These are phyloP conservation scores for Calonectria pseudoreteaudii DNA, from an alignment of 2,329 filamentous ascomycete species.

Conservation along the genomic window DNA sequence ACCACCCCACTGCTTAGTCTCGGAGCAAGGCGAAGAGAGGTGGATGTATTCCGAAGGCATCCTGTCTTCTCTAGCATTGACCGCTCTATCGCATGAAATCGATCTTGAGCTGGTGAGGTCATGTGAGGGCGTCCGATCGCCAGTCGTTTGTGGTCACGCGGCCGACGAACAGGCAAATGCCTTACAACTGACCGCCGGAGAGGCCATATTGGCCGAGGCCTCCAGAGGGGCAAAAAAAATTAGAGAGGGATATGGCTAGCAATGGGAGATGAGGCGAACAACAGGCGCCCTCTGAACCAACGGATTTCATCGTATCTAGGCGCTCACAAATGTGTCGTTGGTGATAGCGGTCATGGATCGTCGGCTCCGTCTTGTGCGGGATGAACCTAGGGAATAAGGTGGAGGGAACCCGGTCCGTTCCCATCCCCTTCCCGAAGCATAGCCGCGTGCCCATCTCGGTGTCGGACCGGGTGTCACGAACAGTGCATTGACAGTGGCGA, in stretches of 20 bases:
- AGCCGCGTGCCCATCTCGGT: slow-evolving; percentile 20
- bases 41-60: slow-evolving; percentile 26
- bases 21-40: slow-evolving; percentile 29
- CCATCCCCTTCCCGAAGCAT: slow-evolving; percentile 38
- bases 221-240: slow-evolving; percentile 34
- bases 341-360: slow-evolving; percentile 23
- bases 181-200: slow-evolving; percentile 37
- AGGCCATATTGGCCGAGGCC: slow-evolving; percentile 33
- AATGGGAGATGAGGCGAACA: slow-evolving; percentile 33
- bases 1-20: slow-evolving; percentile 24
- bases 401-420: slow-evolving; percentile 43
- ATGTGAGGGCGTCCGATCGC: slow-evolving; percentile 37
- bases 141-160: slow-evolving; percentile 37
- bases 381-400: slow-evolving; percentile 22
- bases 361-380: slow-evolving; percentile 7
- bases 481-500: slow-evolving; percentile 28
- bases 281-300: slow-evolving; percentile 29
- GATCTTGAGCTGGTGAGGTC: slow-evolving; percentile 31
- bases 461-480: slow-evolving; percentile 20
- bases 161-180: slow-evolving; percentile 25
- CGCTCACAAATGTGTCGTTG: slow-evolving; percentile 26
- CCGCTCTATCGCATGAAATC: slow-evolving; percentile 22
- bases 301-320: slow-evolving; percentile 34
- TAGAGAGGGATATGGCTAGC: slow-evolving; percentile 15
- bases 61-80: slow-evolving; percentile 24